phyloP scores from a whole-genome alignment of 768 basidiomycete genomes.

The Russula sp. region DNA sequence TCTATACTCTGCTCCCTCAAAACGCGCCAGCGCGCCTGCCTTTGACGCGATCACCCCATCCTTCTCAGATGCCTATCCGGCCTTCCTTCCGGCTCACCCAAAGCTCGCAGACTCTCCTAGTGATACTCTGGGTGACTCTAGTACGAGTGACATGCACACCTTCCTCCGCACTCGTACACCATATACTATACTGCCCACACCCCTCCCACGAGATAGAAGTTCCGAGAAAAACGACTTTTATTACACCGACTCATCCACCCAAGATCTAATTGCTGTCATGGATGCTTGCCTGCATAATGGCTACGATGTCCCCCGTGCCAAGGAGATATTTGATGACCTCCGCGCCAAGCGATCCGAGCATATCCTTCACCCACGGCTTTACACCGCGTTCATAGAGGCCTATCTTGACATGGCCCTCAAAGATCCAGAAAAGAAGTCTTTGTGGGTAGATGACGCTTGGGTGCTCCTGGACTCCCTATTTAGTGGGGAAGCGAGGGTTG shows the following conservation, averaged over 20 bases:
- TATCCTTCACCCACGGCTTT: slow-evolving; percentile 41
- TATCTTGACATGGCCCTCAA: slow-evolving; percentile 54
- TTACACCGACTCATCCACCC: slow-evolving; percentile 57
- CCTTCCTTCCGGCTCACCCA: slow-evolving; percentile 32
- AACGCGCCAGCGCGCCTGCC: slow-evolving; percentile 47
- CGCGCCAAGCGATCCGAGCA: slow-evolving; percentile 38
- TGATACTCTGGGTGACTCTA: slow-evolving; percentile 13
- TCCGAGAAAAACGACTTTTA: slow-evolving; percentile 41
- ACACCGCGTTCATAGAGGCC: slow-evolving; percentile 61
- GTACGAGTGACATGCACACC: slow-evolving; percentile 35
- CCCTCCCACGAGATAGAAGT: slow-evolving; percentile 44
- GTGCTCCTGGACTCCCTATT: slow-evolving; percentile 54
- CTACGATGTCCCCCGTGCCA: slow-evolving; percentile 72
- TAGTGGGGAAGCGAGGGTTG: slow-evolving; percentile 36
- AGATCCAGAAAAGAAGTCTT: slow-evolving; percentile 35
- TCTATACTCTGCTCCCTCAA: slow-evolving; percentile 61
- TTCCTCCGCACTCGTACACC: slow-evolving; percentile 43
- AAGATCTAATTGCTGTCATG: slow-evolving; percentile 70
- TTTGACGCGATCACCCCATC: slow-evolving; percentile 34
- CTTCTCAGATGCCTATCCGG: slow-evolving; percentile 33
- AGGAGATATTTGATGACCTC: slow-evolving; percentile 60
- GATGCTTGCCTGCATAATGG: slow-evolving; percentile 73
- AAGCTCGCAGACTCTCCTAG: neutral
- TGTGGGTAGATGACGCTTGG: slow-evolving; percentile 61
- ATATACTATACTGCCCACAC: slow-evolving; percentile 59